A percentile compares a stretch with the other conserved stretches of the same genome.
phyloP scores from a whole-genome alignment of 2,329 filamentous ascomycete species.

The Ilyonectria sp. region DNA sequence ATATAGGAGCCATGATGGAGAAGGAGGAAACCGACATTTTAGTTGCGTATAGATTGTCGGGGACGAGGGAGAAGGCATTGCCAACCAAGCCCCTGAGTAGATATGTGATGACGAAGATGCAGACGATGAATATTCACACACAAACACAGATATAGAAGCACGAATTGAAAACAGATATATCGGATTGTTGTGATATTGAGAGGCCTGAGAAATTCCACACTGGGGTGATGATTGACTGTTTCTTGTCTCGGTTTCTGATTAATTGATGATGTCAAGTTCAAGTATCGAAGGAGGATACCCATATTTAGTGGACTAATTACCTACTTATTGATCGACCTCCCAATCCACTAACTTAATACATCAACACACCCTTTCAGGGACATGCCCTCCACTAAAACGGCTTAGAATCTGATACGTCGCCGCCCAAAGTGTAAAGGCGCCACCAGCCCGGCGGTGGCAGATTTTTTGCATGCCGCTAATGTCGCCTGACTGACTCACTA shows the following conservation, averaged over 20 bases:
- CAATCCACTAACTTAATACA: not conserved
- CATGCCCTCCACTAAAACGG: not conserved
- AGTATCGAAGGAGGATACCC: no score
- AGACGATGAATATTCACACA: slow-evolving; percentile 27
- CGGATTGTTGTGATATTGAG: not conserved
- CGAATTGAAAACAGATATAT: slow-evolving; percentile 17
- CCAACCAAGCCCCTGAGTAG: slow-evolving; percentile 19
- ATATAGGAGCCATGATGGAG: slow-evolving; percentile 22
- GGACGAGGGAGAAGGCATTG: not conserved
- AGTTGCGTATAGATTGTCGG: slow-evolving; percentile 30
- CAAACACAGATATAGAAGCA: slow-evolving; percentile 8
- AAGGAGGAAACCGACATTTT: slow-evolving; percentile 3
- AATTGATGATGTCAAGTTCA: not conserved
- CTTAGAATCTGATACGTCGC: not conserved
- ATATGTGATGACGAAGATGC: slow-evolving; percentile 31
- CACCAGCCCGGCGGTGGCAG: not conserved
- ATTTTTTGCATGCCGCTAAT: slow-evolving; percentile 11
- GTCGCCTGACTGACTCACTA: slow-evolving; percentile 10
- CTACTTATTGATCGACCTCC: not conserved
- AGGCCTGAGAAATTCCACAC: not conserved
- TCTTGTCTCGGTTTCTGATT: not conserved
- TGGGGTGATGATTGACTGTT: no score
- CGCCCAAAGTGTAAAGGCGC: not conserved
- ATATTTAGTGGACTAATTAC: not conserved
- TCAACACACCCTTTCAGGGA: not conserved